Conservation (phyloP, 2,329 filamentous ascomycete genomes). For the Penicillium expansum region DNA sequence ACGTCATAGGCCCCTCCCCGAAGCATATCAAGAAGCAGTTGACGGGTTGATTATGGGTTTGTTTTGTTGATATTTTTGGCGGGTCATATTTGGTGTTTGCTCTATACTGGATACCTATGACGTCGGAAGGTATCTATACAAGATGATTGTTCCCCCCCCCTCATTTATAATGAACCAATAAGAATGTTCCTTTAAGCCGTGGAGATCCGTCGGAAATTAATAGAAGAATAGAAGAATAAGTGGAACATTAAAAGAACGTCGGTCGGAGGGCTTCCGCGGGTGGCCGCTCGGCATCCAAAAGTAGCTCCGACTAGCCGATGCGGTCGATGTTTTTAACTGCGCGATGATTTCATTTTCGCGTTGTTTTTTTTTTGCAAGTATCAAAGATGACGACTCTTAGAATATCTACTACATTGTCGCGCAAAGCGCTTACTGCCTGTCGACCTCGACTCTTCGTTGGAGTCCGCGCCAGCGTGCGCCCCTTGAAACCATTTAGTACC, state of each 20-base stretch:
- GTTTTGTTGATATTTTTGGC: background rate
- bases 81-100: background rate
- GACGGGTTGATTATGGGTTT: background rate
- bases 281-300: slow-evolving; percentile 13
- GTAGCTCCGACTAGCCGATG: slow-evolving; percentile 8
- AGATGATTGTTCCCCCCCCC: background rate
- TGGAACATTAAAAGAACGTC: slow-evolving; percentile 28
- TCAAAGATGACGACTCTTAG: slow-evolving; percentile 27
- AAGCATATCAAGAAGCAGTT: background rate
- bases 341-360: background rate
- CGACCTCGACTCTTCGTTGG: slow-evolving; percentile 23
- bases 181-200: no score
- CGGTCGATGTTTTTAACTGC: slow-evolving; percentile 10
- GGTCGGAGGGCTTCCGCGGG: background rate
- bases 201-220: background rate
- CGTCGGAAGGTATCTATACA: background rate
- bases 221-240: background rate
- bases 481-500: slow-evolving; percentile 5
- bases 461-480: slow-evolving; percentile 16
- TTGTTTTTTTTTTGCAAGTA: background rate
- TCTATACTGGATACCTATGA: background rate
- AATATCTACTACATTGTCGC: slow-evolving; percentile 25
- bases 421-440: slow-evolving; percentile 23
- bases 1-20: background rate
- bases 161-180: background rate